Conservation (phyloP, 2,329 filamentous ascomycete genomes). For the Cadophora gregata region DNA sequence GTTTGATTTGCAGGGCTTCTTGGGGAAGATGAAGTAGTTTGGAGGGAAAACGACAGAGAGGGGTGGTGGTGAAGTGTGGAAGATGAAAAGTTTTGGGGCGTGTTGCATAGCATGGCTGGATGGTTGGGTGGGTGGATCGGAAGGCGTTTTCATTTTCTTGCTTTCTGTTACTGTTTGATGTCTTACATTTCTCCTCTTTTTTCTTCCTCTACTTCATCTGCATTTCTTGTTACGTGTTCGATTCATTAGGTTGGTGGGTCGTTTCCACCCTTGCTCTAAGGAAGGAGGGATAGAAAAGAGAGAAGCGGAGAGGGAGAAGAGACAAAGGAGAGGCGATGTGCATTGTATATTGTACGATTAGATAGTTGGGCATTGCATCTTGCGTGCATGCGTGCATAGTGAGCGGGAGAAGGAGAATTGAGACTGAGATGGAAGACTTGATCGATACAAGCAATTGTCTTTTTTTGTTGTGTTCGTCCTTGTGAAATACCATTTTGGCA, state of each 20-base stretch:
- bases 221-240: not conserved
- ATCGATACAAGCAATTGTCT: too few species aligned
- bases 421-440: too few species aligned
- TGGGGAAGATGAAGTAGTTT: slow-evolving; percentile 79
- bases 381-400: not conserved
- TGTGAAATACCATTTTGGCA: too few species aligned
- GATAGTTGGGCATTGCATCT: not conserved
- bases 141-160: not conserved
- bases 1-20: slow-evolving; percentile 93
- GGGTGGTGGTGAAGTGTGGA: not conserved
- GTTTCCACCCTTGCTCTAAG: not conserved
- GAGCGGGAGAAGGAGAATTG: not conserved
- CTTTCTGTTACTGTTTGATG: not conserved
- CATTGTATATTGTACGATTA: slow-evolving; percentile 13
- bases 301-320: not conserved
- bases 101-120: slow-evolving; percentile 14
- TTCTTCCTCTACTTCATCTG: not conserved
- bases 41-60: not conserved
- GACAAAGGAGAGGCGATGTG: not conserved
- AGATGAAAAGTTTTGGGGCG: not conserved
- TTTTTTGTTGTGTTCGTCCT: too few species aligned
- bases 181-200: not conserved
- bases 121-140: not conserved
- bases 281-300: not conserved
- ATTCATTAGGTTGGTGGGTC: not conserved